Conservation (phyloP, 192 early-diverging fungal genomes). For the Coemansia sp. region DNA sequence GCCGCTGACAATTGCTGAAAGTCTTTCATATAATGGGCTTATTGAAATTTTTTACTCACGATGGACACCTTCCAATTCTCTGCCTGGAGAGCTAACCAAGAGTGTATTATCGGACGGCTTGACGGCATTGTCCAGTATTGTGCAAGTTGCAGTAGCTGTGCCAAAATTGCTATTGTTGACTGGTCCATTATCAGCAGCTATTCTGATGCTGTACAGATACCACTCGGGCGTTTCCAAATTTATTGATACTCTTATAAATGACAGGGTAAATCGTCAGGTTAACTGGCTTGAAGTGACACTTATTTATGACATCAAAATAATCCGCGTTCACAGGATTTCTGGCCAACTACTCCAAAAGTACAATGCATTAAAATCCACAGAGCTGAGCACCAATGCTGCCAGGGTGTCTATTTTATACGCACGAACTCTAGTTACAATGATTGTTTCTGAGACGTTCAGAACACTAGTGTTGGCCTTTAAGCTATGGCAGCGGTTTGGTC, state of each 20-base stretch:
- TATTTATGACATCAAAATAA: background rate
- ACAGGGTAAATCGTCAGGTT: too few species aligned
- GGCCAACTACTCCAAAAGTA: too few species aligned
- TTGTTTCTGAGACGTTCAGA: conserved; percentile 1
- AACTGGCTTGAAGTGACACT: too few species aligned
- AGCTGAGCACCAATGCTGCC: too few species aligned
- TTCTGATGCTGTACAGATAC: background rate
- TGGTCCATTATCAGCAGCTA: background rate
- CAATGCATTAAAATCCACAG: too few species aligned
- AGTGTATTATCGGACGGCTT: background rate
- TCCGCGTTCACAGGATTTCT: background rate
- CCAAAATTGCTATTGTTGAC: background rate
- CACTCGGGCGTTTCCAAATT: too few species aligned
- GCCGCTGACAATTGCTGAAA: too few species aligned
- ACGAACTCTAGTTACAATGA: background rate
- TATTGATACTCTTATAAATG: too few species aligned
- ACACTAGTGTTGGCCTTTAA: conserved; percentile 5
- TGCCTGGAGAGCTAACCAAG: background rate
- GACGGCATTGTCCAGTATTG: background rate
- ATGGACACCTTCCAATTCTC: background rate
- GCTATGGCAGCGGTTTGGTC: conserved; percentile 1
- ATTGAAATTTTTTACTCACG: background rate
- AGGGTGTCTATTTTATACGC: background rate
- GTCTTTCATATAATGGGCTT: too few species aligned
- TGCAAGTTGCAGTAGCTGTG: background rate